These are phyloP conservation scores for Paragyromitra xinjiangensis DNA, from an alignment of 495 filamentous ascomycete genomes.

Conservation along the genomic window DNA sequence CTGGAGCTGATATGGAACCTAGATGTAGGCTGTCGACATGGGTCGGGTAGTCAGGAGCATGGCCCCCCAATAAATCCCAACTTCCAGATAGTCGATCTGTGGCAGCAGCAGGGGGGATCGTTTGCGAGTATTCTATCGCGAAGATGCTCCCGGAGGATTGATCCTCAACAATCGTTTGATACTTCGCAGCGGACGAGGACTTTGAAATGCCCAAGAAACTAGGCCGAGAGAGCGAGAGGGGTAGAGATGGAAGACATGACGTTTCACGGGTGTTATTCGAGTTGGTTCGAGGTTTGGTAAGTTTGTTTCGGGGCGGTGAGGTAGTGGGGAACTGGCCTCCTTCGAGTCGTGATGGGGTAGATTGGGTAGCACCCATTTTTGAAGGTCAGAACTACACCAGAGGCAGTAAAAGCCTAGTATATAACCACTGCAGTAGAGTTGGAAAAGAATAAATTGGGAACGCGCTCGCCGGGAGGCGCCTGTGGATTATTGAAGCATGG, in stretches of 20 bases:
- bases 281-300: constrained; percentile 53
- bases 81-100: constrained; percentile 18
- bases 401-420: constrained; percentile 33
- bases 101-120: neutral
- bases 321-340: constrained; percentile 18
- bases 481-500: constrained; percentile 44
- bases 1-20: neutral
- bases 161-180: constrained; percentile 18
- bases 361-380: constrained; percentile 45
- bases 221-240: constrained; percentile 37
- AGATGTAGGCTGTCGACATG: neutral
- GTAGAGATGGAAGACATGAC: constrained; percentile 37
- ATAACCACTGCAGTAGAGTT: constrained; percentile 16
- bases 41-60: neutral
- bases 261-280: constrained; percentile 40
- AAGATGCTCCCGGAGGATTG: constrained; percentile 11
- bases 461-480: constrained; percentile 39
- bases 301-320: constrained; percentile 43
- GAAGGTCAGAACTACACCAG: constrained; percentile 26
- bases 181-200: constrained; percentile 1
- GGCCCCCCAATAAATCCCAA: constrained; percentile 20
- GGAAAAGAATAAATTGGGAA: constrained; percentile 5
- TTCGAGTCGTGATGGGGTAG: constrained; percentile 44
- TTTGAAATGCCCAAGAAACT: constrained; percentile 27
- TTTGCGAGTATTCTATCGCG: constrained; percentile 35